These are phyloP conservation scores for Begonia fuchsioides DNA, from an alignment of 306 rosid species.

Conservation along the genomic window DNA sequence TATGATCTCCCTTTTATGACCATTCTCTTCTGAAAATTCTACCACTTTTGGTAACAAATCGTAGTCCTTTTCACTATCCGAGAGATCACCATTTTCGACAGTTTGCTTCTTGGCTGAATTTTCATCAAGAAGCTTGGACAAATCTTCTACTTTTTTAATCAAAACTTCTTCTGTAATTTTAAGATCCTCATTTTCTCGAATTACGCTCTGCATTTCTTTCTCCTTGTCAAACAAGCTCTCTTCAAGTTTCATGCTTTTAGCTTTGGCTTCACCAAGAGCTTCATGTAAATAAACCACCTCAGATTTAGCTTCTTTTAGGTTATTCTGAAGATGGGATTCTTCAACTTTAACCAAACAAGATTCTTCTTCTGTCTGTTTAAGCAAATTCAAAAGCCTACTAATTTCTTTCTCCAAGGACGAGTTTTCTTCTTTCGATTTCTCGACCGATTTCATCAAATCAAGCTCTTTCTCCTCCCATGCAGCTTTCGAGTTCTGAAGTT, in stretches of 20 bases:
- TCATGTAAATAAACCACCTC: slow-evolving; percentile 89
- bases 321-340: slow-evolving; percentile 66
- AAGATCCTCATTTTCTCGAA: slow-evolving; percentile 74
- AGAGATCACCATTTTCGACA: slow-evolving; percentile 52
- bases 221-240: slow-evolving; percentile 76
- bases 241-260: slow-evolving; percentile 70
- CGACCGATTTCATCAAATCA: slow-evolving; percentile 47
- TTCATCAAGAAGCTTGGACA: slow-evolving; percentile 73
- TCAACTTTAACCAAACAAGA: slow-evolving; percentile 48
- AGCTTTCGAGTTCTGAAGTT: slow-evolving; percentile 30
- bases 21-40: slow-evolving; percentile 93
- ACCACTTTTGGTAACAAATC: slow-evolving; percentile 92
- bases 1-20: slow-evolving; percentile 43
- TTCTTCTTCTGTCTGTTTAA: slow-evolving; percentile 57
- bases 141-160: slow-evolving; percentile 49
- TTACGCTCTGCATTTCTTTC: slow-evolving; percentile 60
- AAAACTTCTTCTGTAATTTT: slow-evolving; percentile 47
- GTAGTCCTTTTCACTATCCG: slow-evolving; percentile 84
- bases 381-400: slow-evolving; percentile 44
- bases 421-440: slow-evolving; percentile 53
- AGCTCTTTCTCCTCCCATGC: slow-evolving; percentile 78
- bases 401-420: slow-evolving; percentile 55
- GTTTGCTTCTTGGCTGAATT: slow-evolving; percentile 39
- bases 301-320: slow-evolving; percentile 79
- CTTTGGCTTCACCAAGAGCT: slow-evolving; percentile 55